Evolutionary conservation across 2,329 filamentous ascomycete species (phyloP), one percentile per base, ranked within the genome.

Genomic region (Exophiala mesophila): DNA sequence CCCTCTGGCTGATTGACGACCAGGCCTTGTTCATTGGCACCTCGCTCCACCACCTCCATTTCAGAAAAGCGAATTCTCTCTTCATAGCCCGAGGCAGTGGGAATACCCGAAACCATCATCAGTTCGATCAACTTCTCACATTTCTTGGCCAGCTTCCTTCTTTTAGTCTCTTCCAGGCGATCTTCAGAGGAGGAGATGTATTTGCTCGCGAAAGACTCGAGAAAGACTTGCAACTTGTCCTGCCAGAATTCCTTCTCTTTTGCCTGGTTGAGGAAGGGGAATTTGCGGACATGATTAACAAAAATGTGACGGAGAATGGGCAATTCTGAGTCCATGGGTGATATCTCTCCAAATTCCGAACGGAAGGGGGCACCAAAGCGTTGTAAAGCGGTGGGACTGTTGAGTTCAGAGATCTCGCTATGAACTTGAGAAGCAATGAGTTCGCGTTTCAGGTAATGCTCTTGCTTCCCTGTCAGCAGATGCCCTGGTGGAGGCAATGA

Each of bases 181-280:
- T 98, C 92, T 67, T 97, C 92, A 4, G 90, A 96, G 4, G 89
- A 94, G 2, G 90, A 97, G 31, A 98, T 96, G 63, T 90, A 85
- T 64, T 97, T 98, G 61, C 84, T 92, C 10, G 92, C 90, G 63
- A 98, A 98, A 1, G 88, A 96, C 64, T 97, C 89, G 17, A 98
- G 76, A 60, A 98, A 98, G 61, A 89, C 79, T 71, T 98, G 92
- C 47, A 98, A 72, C 65, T 94, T 97, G 62, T 97, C 88, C 69
- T 98, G 92, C 92, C 92, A 98, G 60, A 98, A 98, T 67, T 98
- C 92, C 76, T 97, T 95, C 75, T 98, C 92, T 59, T 80, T 84
- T 16, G 92, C 92, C 72, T 94, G 88, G 66, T 98, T 88, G 52
- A 98, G 77, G 61, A 98, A 98, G 1, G 92, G 92, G 58, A 98